Evolutionary conservation across 176 grass and related monocot species (phyloP).

Genomic region (Tillandsia fasciculata): DNA sequence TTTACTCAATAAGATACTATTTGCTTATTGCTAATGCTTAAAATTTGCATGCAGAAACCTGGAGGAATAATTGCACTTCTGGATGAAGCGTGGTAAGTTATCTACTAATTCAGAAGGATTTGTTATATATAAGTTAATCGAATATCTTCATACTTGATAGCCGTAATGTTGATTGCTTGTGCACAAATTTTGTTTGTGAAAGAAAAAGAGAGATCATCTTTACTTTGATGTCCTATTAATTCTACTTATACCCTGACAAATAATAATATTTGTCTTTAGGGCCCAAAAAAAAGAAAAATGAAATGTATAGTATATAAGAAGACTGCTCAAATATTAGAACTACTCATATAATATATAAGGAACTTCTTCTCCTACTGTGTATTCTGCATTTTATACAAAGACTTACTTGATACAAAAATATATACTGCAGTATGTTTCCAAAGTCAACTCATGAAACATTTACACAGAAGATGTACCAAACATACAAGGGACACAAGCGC

Average conservation of each 20-base stretch:
- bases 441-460: constrained; percentile 97
- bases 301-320: too few species aligned
- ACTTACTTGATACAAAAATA: background rate
- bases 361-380: background rate
- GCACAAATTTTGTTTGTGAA: background rate
- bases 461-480: constrained; percentile 95
- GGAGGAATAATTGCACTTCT: constrained; percentile 96
- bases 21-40: constrained; percentile 13
- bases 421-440: constrained; percentile 85
- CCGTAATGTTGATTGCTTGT: background rate
- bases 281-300: background rate
- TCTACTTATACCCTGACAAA: background rate
- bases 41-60: constrained; percentile 67
- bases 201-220: background rate
- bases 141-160: background rate
- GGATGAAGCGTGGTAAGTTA: constrained; percentile 86
- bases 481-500: constrained; percentile 81
- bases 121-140: constrained; percentile 7
- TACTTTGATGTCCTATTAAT: background rate
- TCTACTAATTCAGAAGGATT: constrained; percentile 11
- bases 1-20: constrained; percentile 15
- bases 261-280: background rate
- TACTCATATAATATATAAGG: background rate
- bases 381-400: background rate
- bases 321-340: too few species aligned